Base-by-base conservation (phyloP, 352 stramenopile genomes). In the Phytophthora ramorum region DNA sequence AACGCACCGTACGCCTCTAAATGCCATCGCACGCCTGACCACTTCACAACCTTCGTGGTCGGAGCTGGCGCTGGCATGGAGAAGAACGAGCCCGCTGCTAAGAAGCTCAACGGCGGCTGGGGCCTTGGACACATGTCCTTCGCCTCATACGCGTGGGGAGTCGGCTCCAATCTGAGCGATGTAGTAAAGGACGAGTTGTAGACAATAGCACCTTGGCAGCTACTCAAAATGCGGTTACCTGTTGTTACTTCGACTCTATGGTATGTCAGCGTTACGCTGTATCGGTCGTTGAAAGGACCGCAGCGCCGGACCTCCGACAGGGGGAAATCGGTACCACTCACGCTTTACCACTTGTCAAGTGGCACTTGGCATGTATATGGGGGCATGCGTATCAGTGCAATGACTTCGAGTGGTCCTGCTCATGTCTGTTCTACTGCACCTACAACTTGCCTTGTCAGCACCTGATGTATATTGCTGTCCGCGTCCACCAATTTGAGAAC, bases 11-110 rank as follows among this genome's bases (percentile, higher is more conserved):
- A 68, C n/a, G 76, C 80, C 1, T 61, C 55, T 10, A 57, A 67
- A 38, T 72, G 69, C 14, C 80, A 89, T 61, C 75, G 63, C 9
- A 79, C 69, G 2, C 75, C 81, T 1, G 80, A 89, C 38, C 80
- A 87, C 63, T 76, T 89, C 40, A 54, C 73, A 22, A 73, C 80
- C n/a, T 80, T 88, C 45, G 54, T 82, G 7, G 69, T 88, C 14
- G 60, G 66, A 1, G 77, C 79, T 34, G 79, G 76, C 10, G 75
- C 76, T 26, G 80, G 75, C 2, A 76, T 89, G 54, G 68, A 84
- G 28, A 75, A 87, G 44, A 34, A 58, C 5, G 32, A 34, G 4
- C 66, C 62, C 1, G 65, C 38, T 12, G 71, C 52, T 6, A 73
- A 76, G 48, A 81, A 78, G 19, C 50, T 83, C 17, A 58, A 76